Conservation (phyloP, 352 stramenopile genomes). For the Pythium aristosporum region DNA sequence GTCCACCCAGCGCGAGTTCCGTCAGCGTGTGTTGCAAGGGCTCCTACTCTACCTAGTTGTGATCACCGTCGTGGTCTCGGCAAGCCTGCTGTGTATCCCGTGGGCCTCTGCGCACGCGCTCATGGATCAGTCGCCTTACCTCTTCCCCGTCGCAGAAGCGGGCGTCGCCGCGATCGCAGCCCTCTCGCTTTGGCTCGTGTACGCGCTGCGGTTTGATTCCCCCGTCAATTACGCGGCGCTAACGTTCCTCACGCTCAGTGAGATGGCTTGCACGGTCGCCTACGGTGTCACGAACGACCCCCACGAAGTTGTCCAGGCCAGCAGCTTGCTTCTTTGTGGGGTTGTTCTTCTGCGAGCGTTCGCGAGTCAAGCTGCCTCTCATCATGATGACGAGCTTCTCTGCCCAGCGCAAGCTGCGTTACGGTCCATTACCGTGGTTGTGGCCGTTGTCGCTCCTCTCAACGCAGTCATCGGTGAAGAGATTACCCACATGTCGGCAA, state of each 20-base stretch:
- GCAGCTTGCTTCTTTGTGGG: not conserved
- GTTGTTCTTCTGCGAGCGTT: slow-evolving; percentile 2
- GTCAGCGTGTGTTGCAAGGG: slow-evolving; percentile 17
- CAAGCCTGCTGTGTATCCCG: not conserved
- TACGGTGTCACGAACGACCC: not conserved
- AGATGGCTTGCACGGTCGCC: not conserved
- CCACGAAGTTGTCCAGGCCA: not conserved
- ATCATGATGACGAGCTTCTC: not conserved
- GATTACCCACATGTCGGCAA: not conserved
- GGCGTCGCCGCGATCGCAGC: not conserved
- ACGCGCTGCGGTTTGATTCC: slow-evolving; percentile 23
- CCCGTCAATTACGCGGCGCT: slow-evolving; percentile 20
- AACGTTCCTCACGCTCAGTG: slow-evolving; percentile 13
- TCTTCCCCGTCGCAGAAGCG: not conserved
- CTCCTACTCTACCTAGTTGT: slow-evolving; percentile 10
- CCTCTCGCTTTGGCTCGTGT: slow-evolving; percentile 24
- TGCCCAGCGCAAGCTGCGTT: not conserved
- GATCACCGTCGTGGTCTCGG: not conserved
- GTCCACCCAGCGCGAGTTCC: slow-evolving; percentile 26
- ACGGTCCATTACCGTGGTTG: not conserved
- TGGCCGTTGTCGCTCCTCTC: not conserved
- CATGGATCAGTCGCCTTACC: slow-evolving; percentile 4
- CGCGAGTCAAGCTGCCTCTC: not conserved
- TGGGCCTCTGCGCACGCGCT: slow-evolving; percentile 1
- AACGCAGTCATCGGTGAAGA: not conserved